Evolutionary conservation across 768 basidiomycete genomes (phyloP), one percentile per base, ranked within the genome.

Genomic region (Boletus sp.): DNA sequence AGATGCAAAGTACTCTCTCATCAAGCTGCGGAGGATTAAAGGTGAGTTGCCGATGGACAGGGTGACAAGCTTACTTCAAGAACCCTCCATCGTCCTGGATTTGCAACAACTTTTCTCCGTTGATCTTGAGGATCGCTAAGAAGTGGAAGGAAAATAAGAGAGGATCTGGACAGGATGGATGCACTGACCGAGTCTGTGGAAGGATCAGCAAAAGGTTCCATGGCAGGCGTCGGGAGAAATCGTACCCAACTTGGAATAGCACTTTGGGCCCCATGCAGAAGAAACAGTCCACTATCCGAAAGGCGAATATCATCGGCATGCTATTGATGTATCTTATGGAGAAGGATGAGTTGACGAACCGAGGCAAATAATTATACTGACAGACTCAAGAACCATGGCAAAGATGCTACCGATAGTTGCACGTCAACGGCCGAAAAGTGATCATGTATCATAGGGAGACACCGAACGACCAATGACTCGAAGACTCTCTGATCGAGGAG

Each of bases 211-310:
- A 64, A 50, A 33, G 51, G 12, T 12, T 46, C 11, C 20, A 51
- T 32, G 41, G 39, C 10, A 55, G 9, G n/a, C 2, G 14, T 32
- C 24, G 36, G 35, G 41, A 50, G 42, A 60, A 48, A 47, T 46
- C 50, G 75, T 70, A 94, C 92, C 94, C 96, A 52, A 99, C 92
- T 83, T 99, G 97, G 78, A 99, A 99, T 41, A 99, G 76, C 2
- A 99, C 97, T 65, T 96, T 98, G 0, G 95, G 93, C 0, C 97
- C 97, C 96, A 99, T 98, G 64, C 94, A 94, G 76, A 98, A 89
- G 78, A 98, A 95, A 70, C 95, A 98, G 70, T 98, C 95, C 3
- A 95, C 93, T 67, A 97, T 92, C 33, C 97, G 85, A 78, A 97
- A 99, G 0, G 96, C 96, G 67, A 98, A 99, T 41, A 99, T 86